Conservation (phyloP, 1,284 basidiomycete genomes). For the Ustilago nuda region DNA sequence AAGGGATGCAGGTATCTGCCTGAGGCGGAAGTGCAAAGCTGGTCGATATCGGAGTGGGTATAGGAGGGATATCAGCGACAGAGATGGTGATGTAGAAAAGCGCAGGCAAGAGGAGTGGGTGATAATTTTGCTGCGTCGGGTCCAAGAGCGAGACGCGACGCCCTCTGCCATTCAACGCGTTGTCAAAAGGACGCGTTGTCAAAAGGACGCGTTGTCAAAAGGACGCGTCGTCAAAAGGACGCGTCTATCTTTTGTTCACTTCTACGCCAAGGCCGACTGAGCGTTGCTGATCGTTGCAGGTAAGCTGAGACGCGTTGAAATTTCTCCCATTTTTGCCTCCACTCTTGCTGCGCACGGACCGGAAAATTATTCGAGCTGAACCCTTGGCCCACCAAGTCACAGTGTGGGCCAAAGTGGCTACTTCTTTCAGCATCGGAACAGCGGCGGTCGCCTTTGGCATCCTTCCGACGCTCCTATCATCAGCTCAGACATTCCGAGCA, state of each 20-base stretch:
- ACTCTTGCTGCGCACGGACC: not conserved
- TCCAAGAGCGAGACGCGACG: slow-evolving; percentile 15
- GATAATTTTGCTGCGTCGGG: slow-evolving; percentile 3
- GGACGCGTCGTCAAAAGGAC: slow-evolving; percentile 14
- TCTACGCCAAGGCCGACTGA: slow-evolving; percentile 1
- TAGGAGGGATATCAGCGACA: not conserved
- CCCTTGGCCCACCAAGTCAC: not conserved
- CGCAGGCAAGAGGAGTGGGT: not conserved
- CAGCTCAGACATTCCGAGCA: not conserved
- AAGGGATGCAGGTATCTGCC: not conserved
- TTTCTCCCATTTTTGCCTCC: not conserved
- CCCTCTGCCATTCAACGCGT: slow-evolving; percentile 16
- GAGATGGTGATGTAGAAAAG: not conserved
- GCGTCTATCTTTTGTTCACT: not conserved
- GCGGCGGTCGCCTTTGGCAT: not conserved
- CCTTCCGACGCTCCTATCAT: not conserved
- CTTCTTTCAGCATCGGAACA: slow-evolving; percentile 5
- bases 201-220: slow-evolving; percentile 4
- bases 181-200: slow-evolving; percentile 5
- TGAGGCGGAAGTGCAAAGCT: not conserved
- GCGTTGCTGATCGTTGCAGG: not conserved
- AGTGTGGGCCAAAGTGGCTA: not conserved
- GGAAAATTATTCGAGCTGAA: not conserved
- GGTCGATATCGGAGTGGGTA: not conserved
- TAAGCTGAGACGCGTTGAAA: slow-evolving; percentile 6